A percentile compares a stretch with the other conserved stretches of the same genome.
Evolutionary conservation across 768 basidiomycete genomes (phyloP).

Genomic region (Psilocybe subaeruginosa): DNA sequence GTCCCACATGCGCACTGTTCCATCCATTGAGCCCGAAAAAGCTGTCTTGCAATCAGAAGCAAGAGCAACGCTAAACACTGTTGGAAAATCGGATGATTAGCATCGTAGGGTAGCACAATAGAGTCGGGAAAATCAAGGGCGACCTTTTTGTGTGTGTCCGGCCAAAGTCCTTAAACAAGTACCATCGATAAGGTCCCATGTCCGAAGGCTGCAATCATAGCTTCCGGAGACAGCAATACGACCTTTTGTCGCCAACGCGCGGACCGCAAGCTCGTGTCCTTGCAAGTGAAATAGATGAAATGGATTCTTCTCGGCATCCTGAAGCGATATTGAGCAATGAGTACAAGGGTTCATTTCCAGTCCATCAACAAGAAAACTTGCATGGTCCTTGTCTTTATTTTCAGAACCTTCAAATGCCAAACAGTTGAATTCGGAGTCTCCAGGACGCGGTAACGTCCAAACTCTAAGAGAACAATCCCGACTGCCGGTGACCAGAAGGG

Average conservation of each 20-base stretch:
- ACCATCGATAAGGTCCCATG: slow-evolving; percentile 92
- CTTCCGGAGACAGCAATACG: slow-evolving; percentile 92
- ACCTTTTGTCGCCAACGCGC: slow-evolving; percentile 90
- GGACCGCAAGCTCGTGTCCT: slow-evolving; percentile 91
- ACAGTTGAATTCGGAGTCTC: slow-evolving; percentile 74
- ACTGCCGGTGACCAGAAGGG: slow-evolving; percentile 76
- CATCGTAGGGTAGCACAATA: not conserved
- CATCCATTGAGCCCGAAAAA: slow-evolving; percentile 98
- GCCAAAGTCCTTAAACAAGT: slow-evolving; percentile 77
- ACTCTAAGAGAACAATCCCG: slow-evolving; percentile 71
- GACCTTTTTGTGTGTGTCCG: slow-evolving; percentile 93
- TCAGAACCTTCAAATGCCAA: slow-evolving; percentile 49
- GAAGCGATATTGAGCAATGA: too few species aligned
- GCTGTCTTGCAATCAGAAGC: slow-evolving; percentile 86
- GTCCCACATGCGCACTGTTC: slow-evolving; percentile 95
- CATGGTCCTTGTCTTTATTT: slow-evolving; percentile 60
- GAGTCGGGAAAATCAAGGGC: slow-evolving; percentile 12
- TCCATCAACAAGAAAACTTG: slow-evolving; percentile 36
- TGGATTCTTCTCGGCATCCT: slow-evolving; percentile 58
- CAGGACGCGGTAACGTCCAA: slow-evolving; percentile 57
- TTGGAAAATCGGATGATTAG: not conserved
- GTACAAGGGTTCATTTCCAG: not conserved
- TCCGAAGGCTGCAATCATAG: slow-evolving; percentile 92
- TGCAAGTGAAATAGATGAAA: slow-evolving; percentile 84
- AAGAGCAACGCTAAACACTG: slow-evolving; percentile 94